Base-by-base conservation (phyloP, 148 eudicot genomes). In the Rhododendron vialii region DNA sequence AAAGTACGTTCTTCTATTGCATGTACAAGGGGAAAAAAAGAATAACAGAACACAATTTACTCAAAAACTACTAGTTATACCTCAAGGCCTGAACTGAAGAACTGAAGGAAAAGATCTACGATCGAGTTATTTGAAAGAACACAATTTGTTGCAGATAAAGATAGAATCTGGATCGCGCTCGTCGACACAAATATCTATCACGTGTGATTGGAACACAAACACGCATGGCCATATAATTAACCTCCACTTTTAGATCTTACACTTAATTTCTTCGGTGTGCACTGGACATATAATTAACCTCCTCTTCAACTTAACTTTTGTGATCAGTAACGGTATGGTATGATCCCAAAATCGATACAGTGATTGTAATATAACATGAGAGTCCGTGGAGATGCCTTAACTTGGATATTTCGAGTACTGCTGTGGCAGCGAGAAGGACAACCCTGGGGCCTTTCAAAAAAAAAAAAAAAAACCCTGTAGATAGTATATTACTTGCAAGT, bases 391-490 rank as follows among this genome's bases (percentile, higher is more conserved):
- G 74, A 84, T 47, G 30, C 80, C 90, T 88, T 91, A 93, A 98
- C 98, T 96, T 69, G 99, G 99, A 87, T 95, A 96, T 84, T 94
- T 86, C 86, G 83, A 45, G 89, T 91, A 96, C 81, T 93, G 98
- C 84, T 84, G 80, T 43, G 99, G 99, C 91, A 96, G 87, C 94
- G 95, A 92, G 91, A 96, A 96, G 47, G 96, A 93, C 87, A 96
- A 89, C 83, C 99, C 99, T 45, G 99, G 98, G 89, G 99, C 99
- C 99, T 96, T 93, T 92, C 30, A 30, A 30, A 30, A 30, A 30
- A 30, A 77, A 81, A 80, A 87, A 81, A 81, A 87, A 24, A 12
- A 61, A 89, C 85, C 77, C 24, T 77, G 82, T 76, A 80, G 47
- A 88, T 50, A 24, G 61, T 17, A 53, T 3, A 53, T 53, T 17